Percentiles rank a stretch among this genome's conserved stretches.
phyloP scores from a whole-genome alignment of 371 early-diverging fungal genomes.

The Blakeslea trispora region DNA sequence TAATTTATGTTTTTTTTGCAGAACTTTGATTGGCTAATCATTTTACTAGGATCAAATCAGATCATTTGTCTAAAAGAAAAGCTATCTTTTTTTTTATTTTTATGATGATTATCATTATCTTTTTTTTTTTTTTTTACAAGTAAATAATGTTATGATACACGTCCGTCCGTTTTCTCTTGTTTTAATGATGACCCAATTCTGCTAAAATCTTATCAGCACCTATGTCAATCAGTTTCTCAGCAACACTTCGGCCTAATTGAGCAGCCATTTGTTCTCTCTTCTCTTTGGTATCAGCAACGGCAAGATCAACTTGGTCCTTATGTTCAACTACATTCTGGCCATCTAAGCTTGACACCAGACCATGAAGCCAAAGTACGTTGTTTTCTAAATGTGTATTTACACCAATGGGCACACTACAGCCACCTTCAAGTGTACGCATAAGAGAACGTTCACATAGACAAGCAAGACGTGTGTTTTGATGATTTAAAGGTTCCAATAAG shows the following conservation, averaged over 20 bases:
- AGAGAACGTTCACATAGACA: slow-evolving; percentile 88
- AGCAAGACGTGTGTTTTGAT: slow-evolving; percentile 64
- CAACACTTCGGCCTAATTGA: slow-evolving; percentile 32
- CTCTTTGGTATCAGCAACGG: slow-evolving; percentile 33
- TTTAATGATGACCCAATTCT: slow-evolving; percentile 27
- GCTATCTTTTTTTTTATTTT: too few species aligned
- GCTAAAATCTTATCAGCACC: slow-evolving; percentile 43
- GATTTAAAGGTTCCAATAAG: slow-evolving; percentile 65
- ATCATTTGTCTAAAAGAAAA: too few species aligned
- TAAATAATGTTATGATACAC: too few species aligned
- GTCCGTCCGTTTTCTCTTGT: slow-evolving; percentile 30
- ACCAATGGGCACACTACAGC: slow-evolving; percentile 96
- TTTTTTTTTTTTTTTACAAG: too few species aligned
- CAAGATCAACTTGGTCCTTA: slow-evolving; percentile 40
- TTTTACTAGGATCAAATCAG: too few species aligned
- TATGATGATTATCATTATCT: too few species aligned
- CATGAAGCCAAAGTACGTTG: slow-evolving; percentile 53
- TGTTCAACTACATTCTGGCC: slow-evolving; percentile 60
- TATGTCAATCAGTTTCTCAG: slow-evolving; percentile 25
- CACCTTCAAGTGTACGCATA: slow-evolving; percentile 92
- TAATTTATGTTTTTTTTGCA: too few species aligned
- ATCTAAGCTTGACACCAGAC: slow-evolving; percentile 72
- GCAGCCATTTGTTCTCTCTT: slow-evolving; percentile 30
- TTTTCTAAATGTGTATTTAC: slow-evolving; percentile 68
- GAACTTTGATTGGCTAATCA: too few species aligned